Percentiles rank a stretch among this genome's conserved stretches.
phyloP scores from a whole-genome alignment of 805 yeast species.

The Teunomyces lycoperdinae region DNA sequence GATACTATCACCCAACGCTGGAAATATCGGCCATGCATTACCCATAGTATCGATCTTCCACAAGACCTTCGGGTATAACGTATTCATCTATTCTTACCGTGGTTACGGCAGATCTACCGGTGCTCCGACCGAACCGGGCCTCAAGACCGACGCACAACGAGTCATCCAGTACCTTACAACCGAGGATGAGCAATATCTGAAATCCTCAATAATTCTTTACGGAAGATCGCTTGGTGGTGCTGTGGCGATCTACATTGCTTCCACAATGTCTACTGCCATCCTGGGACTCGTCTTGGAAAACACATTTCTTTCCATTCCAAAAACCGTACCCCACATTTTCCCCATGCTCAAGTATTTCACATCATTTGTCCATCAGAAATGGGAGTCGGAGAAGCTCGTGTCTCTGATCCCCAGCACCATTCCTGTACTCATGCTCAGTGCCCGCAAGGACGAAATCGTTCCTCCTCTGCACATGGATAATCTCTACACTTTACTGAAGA shows the following conservation, averaged over 20 bases:
- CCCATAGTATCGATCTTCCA: constrained; percentile 76
- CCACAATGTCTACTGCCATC: constrained; percentile 49
- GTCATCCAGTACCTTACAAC: constrained; percentile 55
- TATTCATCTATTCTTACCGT: constrained; percentile 80
- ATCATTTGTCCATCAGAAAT: constrained; percentile 66
- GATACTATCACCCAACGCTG: constrained; percentile 89
- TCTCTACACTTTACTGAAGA: constrained; percentile 52
- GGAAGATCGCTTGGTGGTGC: constrained; percentile 97
- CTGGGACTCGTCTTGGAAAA: constrained; percentile 78
- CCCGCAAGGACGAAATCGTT: constrained; percentile 80
- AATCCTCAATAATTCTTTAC: constrained; percentile 61
- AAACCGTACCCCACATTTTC: constrained; percentile 69
- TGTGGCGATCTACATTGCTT: constrained; percentile 78
- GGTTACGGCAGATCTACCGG: constrained; percentile 90
- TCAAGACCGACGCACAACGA: constrained; percentile 78
- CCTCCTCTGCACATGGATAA: constrained; percentile 80
- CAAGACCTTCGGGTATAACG: constrained; percentile 64
- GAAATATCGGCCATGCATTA: constrained; percentile 87
- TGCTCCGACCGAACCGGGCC: constrained; percentile 67
- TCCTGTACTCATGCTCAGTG: constrained; percentile 72
- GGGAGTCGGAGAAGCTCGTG: constrained; percentile 75
- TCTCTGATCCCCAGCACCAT: constrained; percentile 46
- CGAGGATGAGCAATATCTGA: constrained; percentile 49
- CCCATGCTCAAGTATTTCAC: constrained; percentile 61
- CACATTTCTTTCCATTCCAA: constrained; percentile 74